Percentiles rank a stretch among this genome's conserved stretches.
phyloP scores from a whole-genome alignment of 73 alveolate species.

The Diophrys appendiculata region DNA sequence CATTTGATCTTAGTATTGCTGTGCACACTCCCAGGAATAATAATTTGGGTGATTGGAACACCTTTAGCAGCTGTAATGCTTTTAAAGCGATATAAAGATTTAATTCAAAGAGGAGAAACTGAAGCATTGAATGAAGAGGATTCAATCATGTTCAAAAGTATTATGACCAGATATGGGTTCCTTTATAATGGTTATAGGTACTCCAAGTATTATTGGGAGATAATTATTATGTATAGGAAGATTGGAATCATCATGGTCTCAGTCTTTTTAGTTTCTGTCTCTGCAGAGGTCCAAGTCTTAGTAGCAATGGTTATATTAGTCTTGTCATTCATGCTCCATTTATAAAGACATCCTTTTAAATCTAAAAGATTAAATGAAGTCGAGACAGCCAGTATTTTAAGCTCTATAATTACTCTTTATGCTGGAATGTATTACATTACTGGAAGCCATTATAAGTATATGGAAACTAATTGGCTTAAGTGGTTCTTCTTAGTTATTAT shows the following conservation, averaged over 20 bases:
- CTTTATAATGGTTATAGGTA: constrained; percentile 36
- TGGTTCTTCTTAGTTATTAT: constrained; percentile 29
- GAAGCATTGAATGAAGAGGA: background rate
- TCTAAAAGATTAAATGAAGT: constrained; percentile 22
- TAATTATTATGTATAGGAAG: constrained; percentile 44
- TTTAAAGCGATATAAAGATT: constrained; percentile 11
- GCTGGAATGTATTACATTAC: constrained; percentile 51
- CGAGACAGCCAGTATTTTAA: constrained; percentile 26
- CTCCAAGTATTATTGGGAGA: constrained; percentile 47
- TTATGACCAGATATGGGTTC: constrained; percentile 29
- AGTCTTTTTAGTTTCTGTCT: constrained; percentile 29
- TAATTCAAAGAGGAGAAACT: constrained; percentile 6
- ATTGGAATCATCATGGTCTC: constrained; percentile 27
- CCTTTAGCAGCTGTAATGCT: constrained; percentile 43
- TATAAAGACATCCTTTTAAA: constrained; percentile 19
- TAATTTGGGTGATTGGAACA: constrained; percentile 63
- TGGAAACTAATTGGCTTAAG: constrained; percentile 10
- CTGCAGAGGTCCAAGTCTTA: constrained; percentile 32
- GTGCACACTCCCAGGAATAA: constrained; percentile 46
- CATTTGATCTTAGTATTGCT: constrained; percentile 26
- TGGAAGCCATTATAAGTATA: constrained; percentile 38
- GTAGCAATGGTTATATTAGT: constrained; percentile 34
- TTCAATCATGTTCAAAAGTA: background rate
- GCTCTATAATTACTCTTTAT: constrained; percentile 28
- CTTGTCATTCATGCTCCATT: constrained; percentile 6